phyloP scores from a whole-genome alignment of 305 asterid species.

The Solanum hybrid region DNA sequence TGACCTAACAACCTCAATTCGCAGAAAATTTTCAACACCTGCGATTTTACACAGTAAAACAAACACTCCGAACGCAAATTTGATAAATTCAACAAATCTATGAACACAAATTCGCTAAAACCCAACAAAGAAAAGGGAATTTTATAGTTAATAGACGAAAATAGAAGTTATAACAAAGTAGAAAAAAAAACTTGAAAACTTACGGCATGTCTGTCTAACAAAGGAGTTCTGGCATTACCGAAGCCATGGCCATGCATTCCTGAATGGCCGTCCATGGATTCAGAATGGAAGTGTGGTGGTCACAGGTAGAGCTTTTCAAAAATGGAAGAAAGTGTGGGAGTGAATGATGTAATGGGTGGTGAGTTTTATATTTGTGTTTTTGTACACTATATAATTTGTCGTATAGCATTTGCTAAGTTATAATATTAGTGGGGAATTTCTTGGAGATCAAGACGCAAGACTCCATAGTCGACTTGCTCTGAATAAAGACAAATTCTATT shows the following conservation, averaged over 20 bases:
- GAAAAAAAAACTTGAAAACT: conserved; percentile 16
- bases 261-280: conserved; percentile 9
- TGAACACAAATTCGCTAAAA: not conserved
- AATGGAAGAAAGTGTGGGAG: not conserved
- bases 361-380: not conserved
- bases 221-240: conserved; percentile 43
- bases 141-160: not conserved
- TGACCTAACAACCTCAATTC: not conserved
- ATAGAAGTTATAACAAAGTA: not conserved
- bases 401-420: not conserved
- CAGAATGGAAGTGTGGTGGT: not conserved
- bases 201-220: conserved; percentile 25
- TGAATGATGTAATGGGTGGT: not conserved
- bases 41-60: not conserved
- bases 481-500: not conserved
- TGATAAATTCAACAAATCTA: not conserved
- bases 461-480: not conserved
- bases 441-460: not conserved
- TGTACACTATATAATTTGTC: not conserved
- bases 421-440: not conserved
- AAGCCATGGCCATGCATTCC: conserved; percentile 21
- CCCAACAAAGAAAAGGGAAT: not conserved
- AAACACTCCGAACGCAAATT: not conserved
- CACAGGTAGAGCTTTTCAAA: not conserved
- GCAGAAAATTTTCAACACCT: not conserved